Evolutionary conservation across 2,329 filamentous ascomycete genomes (phyloP), one percentile per base, ranked within the genome.

Genomic region (Cladosporium sp.): DNA sequence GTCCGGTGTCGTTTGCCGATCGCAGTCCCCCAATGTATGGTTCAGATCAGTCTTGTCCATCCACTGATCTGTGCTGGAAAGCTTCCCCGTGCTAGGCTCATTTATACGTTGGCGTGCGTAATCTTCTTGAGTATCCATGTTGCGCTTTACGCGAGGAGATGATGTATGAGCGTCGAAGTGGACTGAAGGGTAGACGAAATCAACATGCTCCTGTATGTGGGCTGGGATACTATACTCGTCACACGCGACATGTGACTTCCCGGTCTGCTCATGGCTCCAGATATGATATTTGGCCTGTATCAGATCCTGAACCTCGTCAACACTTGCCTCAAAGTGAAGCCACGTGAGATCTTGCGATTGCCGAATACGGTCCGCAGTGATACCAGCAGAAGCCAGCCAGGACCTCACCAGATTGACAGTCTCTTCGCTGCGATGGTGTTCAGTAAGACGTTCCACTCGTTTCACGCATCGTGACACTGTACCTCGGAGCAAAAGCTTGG

Each of bases 341-440:
- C 79, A 82, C 43, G 74, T 74, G 47, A 75, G 72, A 22, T 75
- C 75, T 37, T 71, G 69, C 0, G 79, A 78, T 38, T 79, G 72
- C 36, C 66, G 67, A 38, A 83, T 70, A 4, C 77, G 71, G 3
- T 68, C 67, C 2, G 64, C 61, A 15, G 70, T 59, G 38, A 84
- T 78, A 6, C 80, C 82, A 18, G 74, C 72, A 4, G 65, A 61
- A 17, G 70, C 63, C n/a, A 84, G 70, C 80, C 80, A 84, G 7
- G 68, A 58, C 58, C 73, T 73, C 24, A 83, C 76, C 1, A 73
- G 65, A 13, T 73, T 67, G 3, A 82, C 72, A 4, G 76, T 68
- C 37, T 79, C 73, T 3, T 56, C 47, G 50, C 59, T 62, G 32
- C 39, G 59, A 56, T 12, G 47, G 15, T 34, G 19, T 29, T 47